Evolutionary conservation across 805 yeast species (phyloP).

Genomic region (Scheffersomyces coipomensis): DNA sequence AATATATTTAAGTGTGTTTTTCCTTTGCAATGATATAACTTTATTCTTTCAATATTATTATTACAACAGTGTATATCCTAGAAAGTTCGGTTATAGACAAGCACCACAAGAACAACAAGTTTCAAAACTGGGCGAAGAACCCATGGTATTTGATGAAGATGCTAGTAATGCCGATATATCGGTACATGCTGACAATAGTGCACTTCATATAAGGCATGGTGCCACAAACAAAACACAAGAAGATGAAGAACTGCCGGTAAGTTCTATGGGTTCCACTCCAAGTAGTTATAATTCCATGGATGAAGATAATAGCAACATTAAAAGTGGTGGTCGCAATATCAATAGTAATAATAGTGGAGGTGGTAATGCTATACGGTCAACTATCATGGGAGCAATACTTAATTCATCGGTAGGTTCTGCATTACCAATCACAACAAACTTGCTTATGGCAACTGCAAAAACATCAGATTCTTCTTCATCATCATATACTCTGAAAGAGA

Average conservation of each 20-base stretch:
- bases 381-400: slow-evolving; percentile 8
- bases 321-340: too few species aligned
- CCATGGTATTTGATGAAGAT: background rate
- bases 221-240: background rate
- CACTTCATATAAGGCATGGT: slow-evolving; percentile 8
- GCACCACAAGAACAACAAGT: too few species aligned
- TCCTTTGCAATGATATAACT: slow-evolving; percentile 35
- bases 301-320: slow-evolving; percentile 1
- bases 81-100: slow-evolving; percentile 11
- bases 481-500: slow-evolving; percentile 1
- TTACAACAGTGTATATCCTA: slow-evolving; percentile 37
- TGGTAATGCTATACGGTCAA: slow-evolving; percentile 1
- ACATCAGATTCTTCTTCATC: background rate
- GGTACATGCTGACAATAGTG: background rate
- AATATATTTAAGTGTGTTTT: slow-evolving; percentile 37
- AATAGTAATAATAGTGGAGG: too few species aligned
- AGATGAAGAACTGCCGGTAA: slow-evolving; percentile 6
- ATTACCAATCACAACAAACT: slow-evolving; percentile 5
- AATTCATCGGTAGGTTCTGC: slow-evolving; percentile 10
- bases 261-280: slow-evolving; percentile 10
- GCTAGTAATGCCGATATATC: background rate
- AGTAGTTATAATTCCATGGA: slow-evolving; percentile 15
- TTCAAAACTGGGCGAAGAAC: too few species aligned
- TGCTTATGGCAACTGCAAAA: background rate
- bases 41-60: slow-evolving; percentile 42